Conservation (phyloP, 768 basidiomycete species). For the Jaapia argillacea region DNA sequence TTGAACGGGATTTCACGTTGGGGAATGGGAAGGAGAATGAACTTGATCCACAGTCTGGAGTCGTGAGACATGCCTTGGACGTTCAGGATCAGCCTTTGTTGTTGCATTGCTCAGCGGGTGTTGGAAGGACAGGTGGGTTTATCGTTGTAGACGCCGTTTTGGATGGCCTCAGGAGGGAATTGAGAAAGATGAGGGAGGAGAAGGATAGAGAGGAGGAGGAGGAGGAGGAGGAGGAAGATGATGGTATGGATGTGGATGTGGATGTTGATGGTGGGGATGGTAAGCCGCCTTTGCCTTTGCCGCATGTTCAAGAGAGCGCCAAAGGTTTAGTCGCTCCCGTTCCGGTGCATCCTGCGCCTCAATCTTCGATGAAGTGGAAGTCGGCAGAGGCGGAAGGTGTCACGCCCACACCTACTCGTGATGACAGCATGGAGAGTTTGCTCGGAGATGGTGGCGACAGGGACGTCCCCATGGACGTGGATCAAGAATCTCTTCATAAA, state of each 20-base stretch:
- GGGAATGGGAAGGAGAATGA: slow-evolving; percentile 15
- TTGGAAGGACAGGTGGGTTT: slow-evolving; percentile 90
- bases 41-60: slow-evolving; percentile 44
- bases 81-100: slow-evolving; percentile 47
- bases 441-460: too few species aligned
- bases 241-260: slow-evolving; percentile 20
- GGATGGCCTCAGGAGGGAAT: slow-evolving; percentile 58
- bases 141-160: slow-evolving; percentile 85
- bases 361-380: neutral
- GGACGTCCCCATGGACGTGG: neutral
- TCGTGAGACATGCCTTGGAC: slow-evolving; percentile 41
- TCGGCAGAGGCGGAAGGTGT: too few species aligned
- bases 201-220: slow-evolving; percentile 5
- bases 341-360: neutral
- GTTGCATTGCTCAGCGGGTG: slow-evolving; percentile 89
- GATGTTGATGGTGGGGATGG: neutral
- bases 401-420: too few species aligned
- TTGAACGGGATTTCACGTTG: neutral
- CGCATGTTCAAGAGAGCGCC: neutral
- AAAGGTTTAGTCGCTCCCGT: neutral
- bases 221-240: slow-evolving; percentile 3
- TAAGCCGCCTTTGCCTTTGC: neutral
- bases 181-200: slow-evolving; percentile 26
- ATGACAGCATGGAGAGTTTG: too few species aligned
- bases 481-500: too few species aligned